Evolutionary conservation across 495 filamentous ascomycete genomes (phyloP).

Genomic region (Annulohypoxylon nitens): DNA sequence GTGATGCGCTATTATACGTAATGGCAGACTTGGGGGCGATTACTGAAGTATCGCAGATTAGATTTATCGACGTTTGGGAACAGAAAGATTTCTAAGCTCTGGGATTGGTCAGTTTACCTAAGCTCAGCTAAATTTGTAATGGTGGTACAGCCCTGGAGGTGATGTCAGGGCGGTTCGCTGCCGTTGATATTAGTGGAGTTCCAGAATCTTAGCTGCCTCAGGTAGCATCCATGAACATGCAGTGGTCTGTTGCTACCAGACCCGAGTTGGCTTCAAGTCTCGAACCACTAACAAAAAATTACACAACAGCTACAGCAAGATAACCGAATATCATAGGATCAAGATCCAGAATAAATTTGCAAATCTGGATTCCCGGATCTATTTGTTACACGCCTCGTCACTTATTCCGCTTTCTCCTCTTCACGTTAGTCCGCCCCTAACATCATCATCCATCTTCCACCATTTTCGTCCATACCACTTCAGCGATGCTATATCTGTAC

Average conservation of each 20-base stretch:
- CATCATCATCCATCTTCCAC: neutral
- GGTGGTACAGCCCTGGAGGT: neutral
- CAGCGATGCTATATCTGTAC: neutral
- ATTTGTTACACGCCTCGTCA: neutral
- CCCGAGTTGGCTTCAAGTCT: neutral
- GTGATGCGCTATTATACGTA: neutral
- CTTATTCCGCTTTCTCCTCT: neutral
- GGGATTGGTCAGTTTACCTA: conserved; percentile 4
- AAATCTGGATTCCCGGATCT: neutral
- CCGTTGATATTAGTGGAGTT: neutral
- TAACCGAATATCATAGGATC: neutral
- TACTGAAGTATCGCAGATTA: neutral
- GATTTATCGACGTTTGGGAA: neutral
- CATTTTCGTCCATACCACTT: neutral
- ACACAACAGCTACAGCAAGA: neutral
- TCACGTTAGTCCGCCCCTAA: neutral
- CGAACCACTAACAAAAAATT: neutral
- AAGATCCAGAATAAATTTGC: neutral
- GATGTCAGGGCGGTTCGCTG: conserved; percentile 1
- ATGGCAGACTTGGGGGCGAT: neutral
- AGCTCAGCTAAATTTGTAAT: neutral
- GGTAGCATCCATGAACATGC: neutral
- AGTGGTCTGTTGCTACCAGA: neutral
- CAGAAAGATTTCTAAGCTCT: neutral
- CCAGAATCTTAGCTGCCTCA: neutral